Evolutionary conservation across 176 grass and related monocot genomes (phyloP).

Genomic region (Aegilops bicornis): DNA sequence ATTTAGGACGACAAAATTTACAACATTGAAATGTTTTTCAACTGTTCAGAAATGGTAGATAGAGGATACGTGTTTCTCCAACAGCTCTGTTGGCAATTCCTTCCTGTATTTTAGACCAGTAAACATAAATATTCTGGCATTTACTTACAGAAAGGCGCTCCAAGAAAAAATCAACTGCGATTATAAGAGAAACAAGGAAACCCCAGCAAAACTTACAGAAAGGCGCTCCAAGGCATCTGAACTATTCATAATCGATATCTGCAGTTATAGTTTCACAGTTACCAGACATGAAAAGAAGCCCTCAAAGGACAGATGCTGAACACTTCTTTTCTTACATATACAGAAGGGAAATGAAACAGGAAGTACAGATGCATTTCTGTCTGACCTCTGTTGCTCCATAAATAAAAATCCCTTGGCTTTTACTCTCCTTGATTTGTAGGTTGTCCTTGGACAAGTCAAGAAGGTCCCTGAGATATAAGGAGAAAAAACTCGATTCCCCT

Average conservation of each 20-base stretch:
- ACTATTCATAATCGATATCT: slow-evolving; percentile 64
- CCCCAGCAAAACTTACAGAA: slow-evolving; percentile 58
- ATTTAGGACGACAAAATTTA: slow-evolving; percentile 38
- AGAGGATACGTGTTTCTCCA: slow-evolving; percentile 87
- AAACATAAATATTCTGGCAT: background rate
- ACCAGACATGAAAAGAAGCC: slow-evolving; percentile 12
- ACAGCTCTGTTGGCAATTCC: slow-evolving; percentile 94
- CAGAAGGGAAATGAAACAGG: slow-evolving; percentile 1
- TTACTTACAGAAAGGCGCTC: slow-evolving; percentile 9
- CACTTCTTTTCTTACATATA: slow-evolving; percentile 4
- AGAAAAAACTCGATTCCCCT: slow-evolving; percentile 15
- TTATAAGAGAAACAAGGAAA: slow-evolving; percentile 46
- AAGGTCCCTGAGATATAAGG: slow-evolving; percentile 66
- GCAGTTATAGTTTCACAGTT: slow-evolving; percentile 15
- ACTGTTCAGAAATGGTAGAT: slow-evolving; percentile 37
- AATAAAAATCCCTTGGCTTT: slow-evolving; percentile 84
- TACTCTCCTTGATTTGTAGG: slow-evolving; percentile 90
- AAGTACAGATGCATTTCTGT: slow-evolving; percentile 9
- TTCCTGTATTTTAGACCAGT: slow-evolving; percentile 52
- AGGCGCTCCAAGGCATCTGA: slow-evolving; percentile 66
- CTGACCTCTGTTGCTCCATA: slow-evolving; percentile 81
- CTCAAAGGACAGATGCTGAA: slow-evolving; percentile 13
- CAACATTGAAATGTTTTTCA: slow-evolving; percentile 13
- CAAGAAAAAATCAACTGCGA: slow-evolving; percentile 5
- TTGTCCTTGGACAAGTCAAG: slow-evolving; percentile 95